Base-by-base conservation (phyloP, 208 protist species). In the Herpetomonas muscarum region DNA sequence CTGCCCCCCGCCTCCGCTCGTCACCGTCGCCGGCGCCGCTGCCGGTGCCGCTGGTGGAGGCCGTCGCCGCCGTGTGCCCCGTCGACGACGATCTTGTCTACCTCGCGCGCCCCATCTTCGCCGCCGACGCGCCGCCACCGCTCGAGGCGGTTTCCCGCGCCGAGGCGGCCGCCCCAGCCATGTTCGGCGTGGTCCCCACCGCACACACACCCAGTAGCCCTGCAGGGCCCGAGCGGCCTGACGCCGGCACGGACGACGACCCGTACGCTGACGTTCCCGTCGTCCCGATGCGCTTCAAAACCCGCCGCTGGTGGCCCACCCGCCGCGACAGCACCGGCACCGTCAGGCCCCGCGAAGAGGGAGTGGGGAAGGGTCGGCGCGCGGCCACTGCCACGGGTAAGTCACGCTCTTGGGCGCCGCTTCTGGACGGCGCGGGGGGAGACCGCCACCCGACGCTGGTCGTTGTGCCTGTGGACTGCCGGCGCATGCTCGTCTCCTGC, bases 41-140 rank as follows among this genome's bases (percentile, higher is more conserved):
- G 10, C 19, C 7, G 15, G 41, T 46, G 9, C 7, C 41, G 15
- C 15, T 29, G 4, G 57, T 24, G 0, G 64, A 13, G 13, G 6
- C 7, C 42, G 22, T 47, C 9, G 26, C 34, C 2, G 34, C 64
- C 50, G 59, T 81, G 25, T 62, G 31, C 28, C 71, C 54, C n/a
- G 41, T 64, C n/a, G 58, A 74, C 47, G 55, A 60, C 28, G 65
- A 69, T 37, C 71, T 37, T 7, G 54, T 65, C 30, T 79, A 79
- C 46, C 50, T 77, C 30, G 76, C 67, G 26, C 70, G 68, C 32
- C 67, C 68, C 12, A 41, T 84, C n/a, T 60, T 76, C 19, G 58
- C 50, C 7, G 7, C 79, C 5, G 13, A 13, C 5, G 61, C 53
- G n/a, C n/a, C n/a, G n/a, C n/a, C n/a, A 19, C 41, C 22, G 15